Evolutionary conservation across 2,329 filamentous ascomycete species (phyloP), one percentile per base, ranked within the genome.

Genomic region (Dissoconium aciculare): DNA sequence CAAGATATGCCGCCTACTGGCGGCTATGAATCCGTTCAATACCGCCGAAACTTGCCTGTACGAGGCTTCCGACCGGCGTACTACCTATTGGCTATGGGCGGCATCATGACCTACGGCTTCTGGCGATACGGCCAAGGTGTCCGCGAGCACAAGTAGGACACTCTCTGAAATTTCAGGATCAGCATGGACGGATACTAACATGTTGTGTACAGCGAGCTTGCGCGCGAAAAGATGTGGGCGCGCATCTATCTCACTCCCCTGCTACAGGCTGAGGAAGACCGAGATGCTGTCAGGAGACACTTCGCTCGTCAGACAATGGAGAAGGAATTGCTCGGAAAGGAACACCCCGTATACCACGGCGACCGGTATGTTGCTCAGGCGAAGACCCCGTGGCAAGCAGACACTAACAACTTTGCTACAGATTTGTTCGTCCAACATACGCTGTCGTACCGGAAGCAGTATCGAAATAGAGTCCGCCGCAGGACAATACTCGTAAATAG

Each of bases 191-290:
- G 6, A 15, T 11, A 6, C n/a, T n/a, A n/a, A n/a, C n/a, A n/a
- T n/a, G n/a, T n/a, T n/a, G n/a, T 8, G 4, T 15, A 35, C 49
- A 94, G 85, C 53, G 89, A 98, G 61, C 76, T 93, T 45, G 81
- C 76, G 41, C 82, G 89, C 49, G 89, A 98, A 55, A 98, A 95
- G 68, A 89, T 93, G 73, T 98, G 89, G 89, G 74, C 82, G 39
- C 78, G 89, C 54, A 92, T 98, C 60, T 74, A 95, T 62, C 69
- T 98, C 42, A 89, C 87, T 51, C 89, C 89, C 35, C 64, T 93
- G 41, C 73, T 98, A 41, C 87, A 95, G 57, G 89, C 89, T 34
- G 89, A 98, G 56, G 84, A 93, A 59, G 89, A 98, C 64, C 78
- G 89, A 38, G 89, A 98, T 61, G 78, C 87, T 56, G 85, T 93